Conservation (phyloP, 164 flowering plant species). For the Kingdonia uniflora region DNA sequence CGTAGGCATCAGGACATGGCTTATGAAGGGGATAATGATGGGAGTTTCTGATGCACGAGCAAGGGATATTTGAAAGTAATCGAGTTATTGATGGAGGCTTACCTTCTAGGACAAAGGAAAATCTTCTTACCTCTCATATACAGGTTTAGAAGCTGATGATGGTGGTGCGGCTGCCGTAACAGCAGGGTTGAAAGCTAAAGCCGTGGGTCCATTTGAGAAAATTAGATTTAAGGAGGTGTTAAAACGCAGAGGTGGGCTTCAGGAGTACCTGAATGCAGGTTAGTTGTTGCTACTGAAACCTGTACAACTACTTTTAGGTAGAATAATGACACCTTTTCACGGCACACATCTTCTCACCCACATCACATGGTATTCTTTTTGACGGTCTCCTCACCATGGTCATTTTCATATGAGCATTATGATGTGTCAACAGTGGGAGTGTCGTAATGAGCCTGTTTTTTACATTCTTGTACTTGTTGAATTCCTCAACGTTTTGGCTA, state of each 20-base stretch:
- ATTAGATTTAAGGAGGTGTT: constrained; percentile 82
- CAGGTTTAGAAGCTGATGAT: constrained; percentile 36
- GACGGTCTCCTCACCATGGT: no score
- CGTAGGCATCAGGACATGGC: constrained; percentile 87
- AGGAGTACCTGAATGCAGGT: constrained; percentile 96
- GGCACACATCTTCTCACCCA: no score
- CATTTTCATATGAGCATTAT: no score
- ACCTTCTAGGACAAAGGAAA: constrained; percentile 28
- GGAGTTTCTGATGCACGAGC: constrained; percentile 56
- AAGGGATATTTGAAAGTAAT: constrained; percentile 28
- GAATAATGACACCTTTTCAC: no score
- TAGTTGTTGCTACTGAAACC: constrained; percentile 6
- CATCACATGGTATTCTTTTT: no score
- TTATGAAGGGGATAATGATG: constrained; percentile 93
- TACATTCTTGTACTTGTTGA: no score
- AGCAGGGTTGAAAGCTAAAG: constrained; percentile 80
- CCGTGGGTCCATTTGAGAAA: constrained; percentile 72
- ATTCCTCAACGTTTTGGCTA: no score
- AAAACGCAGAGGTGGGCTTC: constrained; percentile 89
- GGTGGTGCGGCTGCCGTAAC: constrained; percentile 75
- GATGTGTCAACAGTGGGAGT: no score
- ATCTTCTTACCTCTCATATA: constrained; percentile 24
- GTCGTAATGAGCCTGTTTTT: no score
- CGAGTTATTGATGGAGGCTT: constrained; percentile 21
- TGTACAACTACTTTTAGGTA: background rate